Evolutionary conservation across 2,329 filamentous ascomycete genomes (phyloP), one percentile per base, ranked within the genome.

Genomic region (Mycosphaerella arachidis): DNA sequence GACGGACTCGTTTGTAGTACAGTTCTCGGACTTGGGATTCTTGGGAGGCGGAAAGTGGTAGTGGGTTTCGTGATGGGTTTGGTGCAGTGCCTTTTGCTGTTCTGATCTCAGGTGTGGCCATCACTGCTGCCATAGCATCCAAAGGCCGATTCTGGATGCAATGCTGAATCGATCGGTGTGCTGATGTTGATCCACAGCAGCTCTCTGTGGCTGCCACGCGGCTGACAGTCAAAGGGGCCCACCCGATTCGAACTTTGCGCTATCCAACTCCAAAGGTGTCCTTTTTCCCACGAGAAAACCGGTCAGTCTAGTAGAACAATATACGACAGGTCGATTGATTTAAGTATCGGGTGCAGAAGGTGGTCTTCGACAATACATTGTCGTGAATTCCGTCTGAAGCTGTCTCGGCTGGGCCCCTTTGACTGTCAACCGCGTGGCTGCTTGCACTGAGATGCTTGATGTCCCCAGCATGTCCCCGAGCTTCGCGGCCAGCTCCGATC

Each of bases 1-100:
- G 81, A 66, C 92, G 83, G 62, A 96, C 92, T 59, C 90, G 84
- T 67, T 89, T 87, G 77, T 93, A 86, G 75, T 90, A 95, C 9
- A 94, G 77, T 67, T 92, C 88, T 68, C 89, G 84, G 58, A 95
- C 89, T 76, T 94, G 89, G 4, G 85, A 81, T 80, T 95, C 91
- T 75, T 95, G 91, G 24, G 86, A 82, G 10, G 91, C 85, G 29
- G 90, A 92, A 59, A 97, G 82, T 30, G 92, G 92, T 48, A 96
- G 79, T 16, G 92, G 92, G 71, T 93, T 94, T 67, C 85, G 84
- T 73, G 69, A 78, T 18, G 70, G 68, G 56, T 68, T 65, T 3
- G 64, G 66, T 4, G 61, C 60, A 9, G 61, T 59, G 13, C 53
- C 45, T 16, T 48, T 52, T 12, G 56, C 52, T 37, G 62, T 40